Evolutionary conservation across 163 green algal species (phyloP), one percentile per base, ranked within the genome.

Genomic region (Scenedesmus sp.): DNA sequence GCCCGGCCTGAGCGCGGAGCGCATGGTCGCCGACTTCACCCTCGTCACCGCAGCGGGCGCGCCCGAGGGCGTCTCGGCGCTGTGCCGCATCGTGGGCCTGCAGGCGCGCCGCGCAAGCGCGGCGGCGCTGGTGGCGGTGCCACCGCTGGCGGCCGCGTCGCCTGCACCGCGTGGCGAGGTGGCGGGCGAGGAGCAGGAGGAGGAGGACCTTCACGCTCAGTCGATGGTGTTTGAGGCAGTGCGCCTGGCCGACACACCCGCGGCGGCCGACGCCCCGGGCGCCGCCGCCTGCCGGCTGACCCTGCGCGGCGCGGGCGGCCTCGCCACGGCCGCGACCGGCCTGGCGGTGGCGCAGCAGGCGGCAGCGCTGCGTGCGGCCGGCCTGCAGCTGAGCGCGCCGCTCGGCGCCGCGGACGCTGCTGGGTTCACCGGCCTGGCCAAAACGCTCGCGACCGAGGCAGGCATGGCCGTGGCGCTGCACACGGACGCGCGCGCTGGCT

Each of bases 11-110:
- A n/a, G 44, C 33, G 58, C 58, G 15, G 29, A 64, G 15, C 31
- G 28, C 20, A 80, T 80, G 58, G 29, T 45, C 3, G 71, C 60
- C 42, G 71, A 80, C 60, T 50, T 80, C 31, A 71, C 10, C 14
- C 26, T 80, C 9, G 9, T 60, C n/a, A 14, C 29, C 15, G 11
- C 24, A 45, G 45, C 53, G 42, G 29, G 14, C 15, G 20, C 15
- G 57, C 13, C 28, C 24, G 54, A 31, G 9, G 53, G 33, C 1
- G 20, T n/a, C n/a, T n/a, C n/a, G n/a, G 39, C 34, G 28, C 13
- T 22, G 13, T 63, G 58, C 45, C 60, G 60, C 45, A 70, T 80
- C n/a, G 34, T 39, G 7, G 71, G 71, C 2, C 60, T 80, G 58
- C 71, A 80, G 58, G 71, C 71, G 11, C 67, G 31, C 44, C 28